phyloP scores from a whole-genome alignment of 1,139 yeast genomes.

The Debaryomyces udenii region DNA sequence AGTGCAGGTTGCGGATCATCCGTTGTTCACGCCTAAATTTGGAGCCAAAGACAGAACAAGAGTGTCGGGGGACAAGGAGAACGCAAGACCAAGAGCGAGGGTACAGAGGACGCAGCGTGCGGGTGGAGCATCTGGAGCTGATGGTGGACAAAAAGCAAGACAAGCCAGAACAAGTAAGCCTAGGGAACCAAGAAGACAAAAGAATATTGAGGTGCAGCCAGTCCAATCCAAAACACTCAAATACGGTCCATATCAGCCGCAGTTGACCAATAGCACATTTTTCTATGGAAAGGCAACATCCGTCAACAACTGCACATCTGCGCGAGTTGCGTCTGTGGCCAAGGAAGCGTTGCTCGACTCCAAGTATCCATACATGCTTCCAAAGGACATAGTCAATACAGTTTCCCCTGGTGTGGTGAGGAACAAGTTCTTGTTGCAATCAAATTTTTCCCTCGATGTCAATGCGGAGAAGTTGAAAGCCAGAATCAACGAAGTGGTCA shows the following conservation, averaged over 20 bases:
- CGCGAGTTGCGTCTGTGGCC: conserved; percentile 47
- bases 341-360: conserved; percentile 43
- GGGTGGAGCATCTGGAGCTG: neutral
- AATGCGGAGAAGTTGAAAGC: conserved; percentile 26
- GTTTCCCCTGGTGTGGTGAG: conserved; percentile 17
- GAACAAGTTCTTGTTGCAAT: conserved; percentile 40
- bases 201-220: conserved; percentile 12
- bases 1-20: conserved; percentile 25
- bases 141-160: conserved; percentile 4
- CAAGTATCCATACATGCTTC: conserved; percentile 47
- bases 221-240: conserved; percentile 19
- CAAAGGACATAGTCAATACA: conserved; percentile 36
- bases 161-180: conserved; percentile 10
- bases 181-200: conserved; percentile 13
- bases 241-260: conserved; percentile 26
- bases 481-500: conserved; percentile 36
- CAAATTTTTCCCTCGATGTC: conserved; percentile 33
- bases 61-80: conserved; percentile 10
- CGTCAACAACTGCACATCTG: conserved; percentile 31
- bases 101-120: conserved; percentile 1
- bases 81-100: conserved; percentile 5
- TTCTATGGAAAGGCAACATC: conserved; percentile 44
- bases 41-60: conserved; percentile 9
- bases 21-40: conserved; percentile 18
- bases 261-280: conserved; percentile 33